Evolutionary conservation across 2,329 filamentous ascomycete genomes (phyloP).

Genomic region (Pestalotiopsis sp.): DNA sequence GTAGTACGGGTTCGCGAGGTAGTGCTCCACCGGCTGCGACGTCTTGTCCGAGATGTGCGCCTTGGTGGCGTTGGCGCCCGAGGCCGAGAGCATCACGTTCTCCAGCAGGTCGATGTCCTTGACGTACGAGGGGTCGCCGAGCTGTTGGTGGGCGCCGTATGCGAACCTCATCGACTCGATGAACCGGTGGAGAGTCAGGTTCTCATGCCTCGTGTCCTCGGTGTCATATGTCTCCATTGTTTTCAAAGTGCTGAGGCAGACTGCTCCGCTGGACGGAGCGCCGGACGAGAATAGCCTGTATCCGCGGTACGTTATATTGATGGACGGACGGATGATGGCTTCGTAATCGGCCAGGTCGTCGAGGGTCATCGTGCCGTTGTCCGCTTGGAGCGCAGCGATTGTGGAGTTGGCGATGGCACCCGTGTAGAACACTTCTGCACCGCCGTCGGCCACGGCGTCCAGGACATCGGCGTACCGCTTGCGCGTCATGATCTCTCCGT

Average conservation of each 20-base stretch:
- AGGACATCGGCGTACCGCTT: constrained; percentile 79
- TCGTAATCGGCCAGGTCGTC: constrained; percentile 60
- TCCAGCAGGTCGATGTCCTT: constrained; percentile 62
- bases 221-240: constrained; percentile 75
- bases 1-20: constrained; percentile 71
- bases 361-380: constrained; percentile 75
- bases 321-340: constrained; percentile 63
- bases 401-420: constrained; percentile 75
- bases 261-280: constrained; percentile 77
- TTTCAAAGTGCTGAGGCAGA: constrained; percentile 78
- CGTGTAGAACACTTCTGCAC: constrained; percentile 73
- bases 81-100: constrained; percentile 64
- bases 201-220: constrained; percentile 54
- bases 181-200: constrained; percentile 79
- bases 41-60: constrained; percentile 69
- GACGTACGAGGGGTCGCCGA: constrained; percentile 86
- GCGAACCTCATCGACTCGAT: constrained; percentile 89
- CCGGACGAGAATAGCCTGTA: constrained; percentile 71
- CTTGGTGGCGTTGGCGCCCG: constrained; percentile 62
- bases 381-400: constrained; percentile 66
- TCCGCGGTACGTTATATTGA: constrained; percentile 68
- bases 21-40: constrained; percentile 74
- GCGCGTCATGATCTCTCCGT: constrained; percentile 79
- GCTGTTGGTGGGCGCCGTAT: constrained; percentile 75
- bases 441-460: constrained; percentile 73